phyloP scores from a whole-genome alignment of 441 rosid genomes.

The Syzygium syzygioides region DNA sequence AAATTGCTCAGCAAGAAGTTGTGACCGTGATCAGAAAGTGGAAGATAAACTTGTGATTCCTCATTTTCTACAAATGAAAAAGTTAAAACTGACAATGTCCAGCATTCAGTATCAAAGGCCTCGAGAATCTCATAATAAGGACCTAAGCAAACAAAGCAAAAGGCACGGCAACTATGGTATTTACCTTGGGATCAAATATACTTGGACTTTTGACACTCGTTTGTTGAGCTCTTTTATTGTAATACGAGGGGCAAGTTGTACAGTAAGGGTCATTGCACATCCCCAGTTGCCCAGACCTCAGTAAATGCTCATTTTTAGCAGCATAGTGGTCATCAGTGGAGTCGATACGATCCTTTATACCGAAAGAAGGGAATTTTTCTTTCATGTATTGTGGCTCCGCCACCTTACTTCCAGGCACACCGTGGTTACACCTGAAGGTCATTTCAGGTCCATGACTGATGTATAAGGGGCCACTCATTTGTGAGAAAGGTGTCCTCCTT shows the following conservation, averaged over 20 bases:
- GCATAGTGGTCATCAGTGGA: conserved; percentile 31
- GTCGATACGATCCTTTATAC: conserved; percentile 29
- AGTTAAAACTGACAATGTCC: neutral
- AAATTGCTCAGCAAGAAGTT: neutral
- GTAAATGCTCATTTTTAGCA: conserved; percentile 51
- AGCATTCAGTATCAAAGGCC: neutral
- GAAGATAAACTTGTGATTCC: neutral
- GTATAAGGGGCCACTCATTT: conserved; percentile 73
- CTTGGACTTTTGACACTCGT: conserved; percentile 33
- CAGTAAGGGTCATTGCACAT: conserved; percentile 93
- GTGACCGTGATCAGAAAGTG: neutral
- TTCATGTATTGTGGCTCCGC: conserved; percentile 14
- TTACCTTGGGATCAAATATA: conserved; percentile 53
- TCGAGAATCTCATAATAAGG: neutral
- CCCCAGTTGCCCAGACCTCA: conserved; percentile 79
- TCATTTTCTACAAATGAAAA: neutral
- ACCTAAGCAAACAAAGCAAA: conserved; percentile 2
- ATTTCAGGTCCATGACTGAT: conserved; percentile 28
- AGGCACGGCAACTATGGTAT: neutral
- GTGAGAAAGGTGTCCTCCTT: conserved; percentile 38
- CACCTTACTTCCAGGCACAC: conserved; percentile 13
- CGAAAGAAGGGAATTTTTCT: conserved; percentile 47
- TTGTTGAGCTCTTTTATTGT: conserved; percentile 34
- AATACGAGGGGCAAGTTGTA: conserved; percentile 76
- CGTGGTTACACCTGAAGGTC: conserved; percentile 17